A percentile compares a stretch with the other conserved stretches of the same genome.
Conservation (phyloP, 2,329 filamentous ascomycete species). For the Pseudocercospora vitis region DNA sequence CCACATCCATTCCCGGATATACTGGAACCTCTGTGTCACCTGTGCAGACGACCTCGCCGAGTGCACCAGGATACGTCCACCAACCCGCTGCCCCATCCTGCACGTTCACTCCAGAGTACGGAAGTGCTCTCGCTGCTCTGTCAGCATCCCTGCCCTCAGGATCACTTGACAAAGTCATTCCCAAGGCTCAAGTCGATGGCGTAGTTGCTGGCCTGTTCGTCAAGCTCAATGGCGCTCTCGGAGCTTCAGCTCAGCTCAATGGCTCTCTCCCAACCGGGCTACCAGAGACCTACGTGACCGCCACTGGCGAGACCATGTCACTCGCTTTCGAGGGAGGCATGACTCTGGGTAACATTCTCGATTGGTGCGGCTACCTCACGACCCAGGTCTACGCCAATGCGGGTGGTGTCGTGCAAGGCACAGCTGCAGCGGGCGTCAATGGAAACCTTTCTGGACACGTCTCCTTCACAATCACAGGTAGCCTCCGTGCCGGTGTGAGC, state of each 20-base stretch:
- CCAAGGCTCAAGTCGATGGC: slow-evolving; percentile 9
- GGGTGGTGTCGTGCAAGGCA: slow-evolving; percentile 10
- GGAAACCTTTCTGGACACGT: slow-evolving; percentile 14
- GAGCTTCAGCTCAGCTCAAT: slow-evolving; percentile 2
- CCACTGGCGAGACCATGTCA: slow-evolving; percentile 6
- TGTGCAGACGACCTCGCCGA: slow-evolving; percentile 9
- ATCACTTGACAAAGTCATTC: slow-evolving; percentile 18
- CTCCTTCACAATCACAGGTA: slow-evolving; percentile 9
- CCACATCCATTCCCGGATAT: slow-evolving; percentile 17
- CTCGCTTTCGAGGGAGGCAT: slow-evolving; percentile 18
- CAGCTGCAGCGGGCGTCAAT: neutral
- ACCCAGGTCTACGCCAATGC: slow-evolving; percentile 15
- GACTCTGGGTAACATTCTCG: slow-evolving; percentile 21
- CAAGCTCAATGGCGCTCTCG: slow-evolving; percentile 10
- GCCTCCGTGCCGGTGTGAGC: neutral
- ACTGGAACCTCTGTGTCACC: slow-evolving; percentile 9
- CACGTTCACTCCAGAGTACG: slow-evolving; percentile 15
- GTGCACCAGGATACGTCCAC: slow-evolving; percentile 13
- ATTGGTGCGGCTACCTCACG: slow-evolving; percentile 22
- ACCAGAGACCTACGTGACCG: slow-evolving; percentile 6
- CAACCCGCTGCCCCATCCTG: slow-evolving; percentile 17
- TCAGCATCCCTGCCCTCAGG: slow-evolving; percentile 10
- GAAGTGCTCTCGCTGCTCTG: slow-evolving; percentile 7
- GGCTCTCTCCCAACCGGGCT: slow-evolving; percentile 8
- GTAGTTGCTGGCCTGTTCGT: slow-evolving; percentile 16